Evolutionary conservation across 108 stramenopile species (phyloP), one percentile per base, ranked within the genome.

Genomic region (Skeletonema grethae): DNA sequence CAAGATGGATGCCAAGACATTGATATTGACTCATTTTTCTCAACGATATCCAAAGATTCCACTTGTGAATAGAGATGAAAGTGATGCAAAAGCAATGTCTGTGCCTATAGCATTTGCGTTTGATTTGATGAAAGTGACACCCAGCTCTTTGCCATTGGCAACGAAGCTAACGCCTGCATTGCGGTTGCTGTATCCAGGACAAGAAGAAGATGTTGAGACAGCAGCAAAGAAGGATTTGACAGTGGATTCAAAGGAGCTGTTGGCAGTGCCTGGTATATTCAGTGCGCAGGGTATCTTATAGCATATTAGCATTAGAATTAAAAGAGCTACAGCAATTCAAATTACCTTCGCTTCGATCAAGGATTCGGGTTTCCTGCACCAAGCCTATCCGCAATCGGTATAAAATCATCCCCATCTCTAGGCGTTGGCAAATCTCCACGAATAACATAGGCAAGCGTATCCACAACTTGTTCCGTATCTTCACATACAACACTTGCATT

Each of bases 21-120:
- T 87, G 18, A 70, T 98, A 5, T 76, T 99, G 43, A 97, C 97
- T 36, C 98, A 99, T 75, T 99, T 99, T 75, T 97, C 95, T 11
- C 97, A 98, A 79, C 90, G 98, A 0, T 98, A 98, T 83, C 98
- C 98, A 18, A 87, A 88, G 65, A 89, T 98, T 20, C 96, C 97
- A 1, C 86, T 79, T 2, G 20, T 86, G 61, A 80, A 67, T 29
- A 39, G 58, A 38, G 34, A 45, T 15, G 66, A 77, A 16, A n/a
- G 45, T 34, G 34, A 41, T 53, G 45, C 62, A 10, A 15, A 36
- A 16, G 18, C 53, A 1, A 59, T 45, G 25, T 39, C 39, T 28
- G 67, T 77, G 10, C 84, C 82, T 18, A 70, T 91, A 53, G 64
- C 85, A 8, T 86, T 90, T 77, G 89, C 90, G 13, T 95, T 90